Evolutionary conservation across 2,329 filamentous ascomycete genomes (phyloP).

Genomic region (Nannizziopsis barbatae): DNA sequence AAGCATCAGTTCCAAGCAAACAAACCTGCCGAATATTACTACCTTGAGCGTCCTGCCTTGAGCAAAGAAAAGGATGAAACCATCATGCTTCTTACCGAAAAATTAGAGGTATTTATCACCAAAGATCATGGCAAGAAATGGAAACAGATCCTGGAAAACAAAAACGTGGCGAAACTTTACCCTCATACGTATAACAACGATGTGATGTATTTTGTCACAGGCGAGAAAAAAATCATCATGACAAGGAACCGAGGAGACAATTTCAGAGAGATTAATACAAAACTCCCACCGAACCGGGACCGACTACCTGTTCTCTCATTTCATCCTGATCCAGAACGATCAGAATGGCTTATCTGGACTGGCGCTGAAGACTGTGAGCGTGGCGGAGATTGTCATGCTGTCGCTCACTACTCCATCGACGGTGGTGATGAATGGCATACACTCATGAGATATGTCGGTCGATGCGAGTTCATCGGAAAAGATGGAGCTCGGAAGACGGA

Average conservation of each 20-base stretch:
- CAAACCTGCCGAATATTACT: conserved; percentile 49
- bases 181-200: conserved; percentile 75
- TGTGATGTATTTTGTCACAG: conserved; percentile 73
- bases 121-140: conserved; percentile 83
- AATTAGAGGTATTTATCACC: conserved; percentile 58
- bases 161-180: conserved; percentile 59
- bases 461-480: conserved; percentile 76
- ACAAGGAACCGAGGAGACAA: conserved; percentile 66
- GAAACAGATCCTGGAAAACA: conserved; percentile 57
- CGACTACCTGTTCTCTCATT: conserved; percentile 52
- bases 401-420: conserved; percentile 67
- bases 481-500: conserved; percentile 46
- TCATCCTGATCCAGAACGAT: conserved; percentile 72
- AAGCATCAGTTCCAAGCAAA: conserved; percentile 53
- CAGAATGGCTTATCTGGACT: conserved; percentile 87
- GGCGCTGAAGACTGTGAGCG: conserved; percentile 56
- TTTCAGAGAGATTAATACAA: conserved; percentile 63
- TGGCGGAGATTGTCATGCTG: conserved; percentile 53
- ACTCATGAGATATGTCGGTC: conserved; percentile 60
- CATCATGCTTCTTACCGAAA: conserved; percentile 49
- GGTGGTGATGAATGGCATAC: conserved; percentile 69
- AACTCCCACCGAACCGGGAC: conserved; percentile 45
- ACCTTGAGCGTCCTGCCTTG: conserved; percentile 64
- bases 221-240: conserved; percentile 58
- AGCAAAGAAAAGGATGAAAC: conserved; percentile 61